phyloP scores from a whole-genome alignment of 768 basidiomycete species.

The Mycena crocata region DNA sequence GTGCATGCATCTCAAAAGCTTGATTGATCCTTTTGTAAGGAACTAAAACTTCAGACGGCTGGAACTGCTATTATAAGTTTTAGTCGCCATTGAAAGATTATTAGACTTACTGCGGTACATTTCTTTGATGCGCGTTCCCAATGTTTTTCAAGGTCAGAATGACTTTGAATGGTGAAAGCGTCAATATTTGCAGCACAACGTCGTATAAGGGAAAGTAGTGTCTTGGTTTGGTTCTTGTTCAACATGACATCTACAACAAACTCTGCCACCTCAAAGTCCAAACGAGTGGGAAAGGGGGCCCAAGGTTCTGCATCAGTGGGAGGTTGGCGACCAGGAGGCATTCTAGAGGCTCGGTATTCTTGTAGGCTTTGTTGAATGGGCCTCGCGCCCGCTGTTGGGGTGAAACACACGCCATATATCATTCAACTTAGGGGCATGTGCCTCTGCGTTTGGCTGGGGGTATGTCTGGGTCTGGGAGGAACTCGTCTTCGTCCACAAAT shows the following conservation, averaged over 20 bases:
- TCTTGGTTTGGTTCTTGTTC: background rate
- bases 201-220: background rate
- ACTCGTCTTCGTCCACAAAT: too few species aligned
- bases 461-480: too few species aligned
- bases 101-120: background rate
- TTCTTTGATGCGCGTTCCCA: constrained; percentile 3
- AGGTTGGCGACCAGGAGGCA: background rate
- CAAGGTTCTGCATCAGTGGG: background rate
- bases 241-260: background rate
- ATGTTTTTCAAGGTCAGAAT: constrained; percentile 1
- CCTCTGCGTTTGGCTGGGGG: too few species aligned
- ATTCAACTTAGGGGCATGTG: background rate
- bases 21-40: constrained; percentile 2
- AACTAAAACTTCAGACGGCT: background rate
- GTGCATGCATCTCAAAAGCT: constrained; percentile 16
- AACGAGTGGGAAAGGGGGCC: background rate
- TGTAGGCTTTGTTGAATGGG: background rate
- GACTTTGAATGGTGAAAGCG: background rate
- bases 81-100: background rate
- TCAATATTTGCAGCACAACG: background rate
- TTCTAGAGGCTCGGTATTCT: background rate
- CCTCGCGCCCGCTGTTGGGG: background rate
- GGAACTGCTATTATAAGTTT: background rate
- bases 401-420: background rate
- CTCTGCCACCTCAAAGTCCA: constrained; percentile 5